Conservation (phyloP, 2,329 filamentous ascomycete genomes). For the Penicillium sp. region DNA sequence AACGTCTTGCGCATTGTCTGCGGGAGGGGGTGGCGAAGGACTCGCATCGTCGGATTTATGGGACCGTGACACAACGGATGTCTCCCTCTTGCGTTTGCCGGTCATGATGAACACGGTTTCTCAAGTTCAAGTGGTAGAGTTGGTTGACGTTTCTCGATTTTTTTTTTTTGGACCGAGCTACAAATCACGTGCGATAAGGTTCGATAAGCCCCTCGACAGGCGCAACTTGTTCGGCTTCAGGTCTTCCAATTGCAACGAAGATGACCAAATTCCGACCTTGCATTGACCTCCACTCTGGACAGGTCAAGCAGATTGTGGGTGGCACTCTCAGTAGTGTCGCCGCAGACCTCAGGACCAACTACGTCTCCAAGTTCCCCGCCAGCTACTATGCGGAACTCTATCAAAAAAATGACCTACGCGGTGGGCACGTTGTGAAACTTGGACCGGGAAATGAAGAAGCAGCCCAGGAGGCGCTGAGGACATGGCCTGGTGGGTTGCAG, state of each 20-base stretch:
- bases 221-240: conserved; percentile 1
- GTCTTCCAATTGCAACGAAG: conserved; percentile 17
- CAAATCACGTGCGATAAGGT: conserved; percentile 39
- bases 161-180: conserved; percentile 19
- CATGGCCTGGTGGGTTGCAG: conserved; percentile 78
- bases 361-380: conserved; percentile 78
- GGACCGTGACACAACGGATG: conserved; percentile 28
- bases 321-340: conserved; percentile 73
- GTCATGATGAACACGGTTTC: conserved; percentile 32
- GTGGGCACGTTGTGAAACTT: conserved; percentile 95
- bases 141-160: conserved; percentile 1
- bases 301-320: conserved; percentile 97
- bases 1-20: conserved; percentile 58
- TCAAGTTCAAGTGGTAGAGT: neutral
- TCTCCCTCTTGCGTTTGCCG: conserved; percentile 49
- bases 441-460: conserved; percentile 81
- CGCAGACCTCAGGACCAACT: conserved; percentile 76
- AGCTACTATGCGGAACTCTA: conserved; percentile 79
- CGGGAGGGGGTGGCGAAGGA: conserved; percentile 11
- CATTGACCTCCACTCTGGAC: conserved; percentile 94
- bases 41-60: conserved; percentile 22
- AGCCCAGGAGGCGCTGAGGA: conserved; percentile 67
- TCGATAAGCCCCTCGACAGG: conserved; percentile 17
- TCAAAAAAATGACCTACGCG: conserved; percentile 64
- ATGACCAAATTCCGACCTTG: conserved; percentile 97